A percentile compares a stretch with the other conserved stretches of the same genome.
These are phyloP conservation scores for Artemisia tridentata DNA, from an alignment of 129 eudicot species.

Conservation along the genomic window DNA sequence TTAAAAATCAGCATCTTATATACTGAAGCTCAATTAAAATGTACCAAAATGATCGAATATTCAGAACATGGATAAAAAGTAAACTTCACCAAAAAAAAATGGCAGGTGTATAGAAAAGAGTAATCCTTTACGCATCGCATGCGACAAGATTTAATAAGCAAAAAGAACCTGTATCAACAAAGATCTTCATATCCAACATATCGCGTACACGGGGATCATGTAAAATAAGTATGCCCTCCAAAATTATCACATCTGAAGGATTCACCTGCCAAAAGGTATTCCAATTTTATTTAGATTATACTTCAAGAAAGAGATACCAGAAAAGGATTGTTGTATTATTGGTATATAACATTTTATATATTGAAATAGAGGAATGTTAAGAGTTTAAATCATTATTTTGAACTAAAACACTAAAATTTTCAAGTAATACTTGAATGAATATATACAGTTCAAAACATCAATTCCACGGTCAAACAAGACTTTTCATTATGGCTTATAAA, in stretches of 20 bases:
- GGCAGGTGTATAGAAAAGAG: background rate
- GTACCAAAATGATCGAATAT: no score
- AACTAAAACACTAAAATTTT: no score
- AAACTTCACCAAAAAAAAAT: background rate
- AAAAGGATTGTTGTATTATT: background rate
- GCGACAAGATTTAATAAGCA: constrained; percentile 12
- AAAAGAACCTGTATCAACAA: constrained; percentile 92
- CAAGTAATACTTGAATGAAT: no score
- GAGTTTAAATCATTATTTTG: no score
- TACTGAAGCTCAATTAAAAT: constrained; percentile 27
- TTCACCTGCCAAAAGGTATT: constrained; percentile 62
- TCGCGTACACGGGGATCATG: constrained; percentile 85
- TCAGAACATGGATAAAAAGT: no score
- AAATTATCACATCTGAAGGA: constrained; percentile 88
- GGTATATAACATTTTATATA: no score
- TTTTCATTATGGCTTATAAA: no score
- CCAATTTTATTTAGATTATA: constrained; percentile 14
- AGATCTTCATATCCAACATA: constrained; percentile 89
- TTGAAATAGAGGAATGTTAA: no score
- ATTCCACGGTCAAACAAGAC: no score
- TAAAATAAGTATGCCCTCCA: constrained; percentile 91
- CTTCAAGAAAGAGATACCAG: background rate
- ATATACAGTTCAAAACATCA: no score
- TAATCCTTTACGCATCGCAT: background rate
- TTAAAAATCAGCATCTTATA: constrained; percentile 43